Conservation (phyloP, 192 early-diverging fungal species). For the Podila horticola region DNA sequence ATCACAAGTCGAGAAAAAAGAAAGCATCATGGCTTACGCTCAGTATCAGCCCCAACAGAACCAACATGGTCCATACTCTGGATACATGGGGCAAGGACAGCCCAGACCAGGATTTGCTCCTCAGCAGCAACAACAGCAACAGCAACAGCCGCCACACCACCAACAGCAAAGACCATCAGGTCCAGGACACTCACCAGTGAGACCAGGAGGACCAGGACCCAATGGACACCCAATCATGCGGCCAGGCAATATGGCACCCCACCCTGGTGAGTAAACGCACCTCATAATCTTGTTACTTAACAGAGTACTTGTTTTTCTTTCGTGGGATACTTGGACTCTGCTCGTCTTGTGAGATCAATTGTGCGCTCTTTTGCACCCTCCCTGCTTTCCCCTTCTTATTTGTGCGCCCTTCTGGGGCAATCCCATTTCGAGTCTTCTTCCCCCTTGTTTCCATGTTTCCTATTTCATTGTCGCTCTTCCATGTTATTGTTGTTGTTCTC, state of each 20-base stretch:
- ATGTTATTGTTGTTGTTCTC: too few species aligned
- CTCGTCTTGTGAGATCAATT: too few species aligned
- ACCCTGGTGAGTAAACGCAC: neutral
- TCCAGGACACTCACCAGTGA: conserved; percentile 10
- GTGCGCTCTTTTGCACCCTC: neutral
- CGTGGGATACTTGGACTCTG: too few species aligned
- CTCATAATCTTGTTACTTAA: too few species aligned
- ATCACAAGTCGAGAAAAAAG: neutral
- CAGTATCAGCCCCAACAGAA: neutral
- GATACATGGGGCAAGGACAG: too few species aligned
- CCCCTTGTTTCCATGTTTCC: too few species aligned
- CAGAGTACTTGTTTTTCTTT: too few species aligned
- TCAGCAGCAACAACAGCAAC: neutral
- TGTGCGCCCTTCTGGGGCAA: neutral
- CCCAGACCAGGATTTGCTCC: too few species aligned
- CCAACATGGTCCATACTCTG: too few species aligned
- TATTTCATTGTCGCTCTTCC: too few species aligned
- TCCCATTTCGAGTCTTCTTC: neutral
- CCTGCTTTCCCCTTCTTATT: too few species aligned
- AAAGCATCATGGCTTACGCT: neutral
- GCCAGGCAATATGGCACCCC: neutral
- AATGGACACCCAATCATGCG: conserved; percentile 15
- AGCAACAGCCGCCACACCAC: conserved; percentile 14
- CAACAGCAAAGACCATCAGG: conserved; percentile 21
- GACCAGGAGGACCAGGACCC: conserved; percentile 21